These are phyloP conservation scores for Solanum lignicaule DNA, from an alignment of 257 asterid species.

Conservation along the genomic window DNA sequence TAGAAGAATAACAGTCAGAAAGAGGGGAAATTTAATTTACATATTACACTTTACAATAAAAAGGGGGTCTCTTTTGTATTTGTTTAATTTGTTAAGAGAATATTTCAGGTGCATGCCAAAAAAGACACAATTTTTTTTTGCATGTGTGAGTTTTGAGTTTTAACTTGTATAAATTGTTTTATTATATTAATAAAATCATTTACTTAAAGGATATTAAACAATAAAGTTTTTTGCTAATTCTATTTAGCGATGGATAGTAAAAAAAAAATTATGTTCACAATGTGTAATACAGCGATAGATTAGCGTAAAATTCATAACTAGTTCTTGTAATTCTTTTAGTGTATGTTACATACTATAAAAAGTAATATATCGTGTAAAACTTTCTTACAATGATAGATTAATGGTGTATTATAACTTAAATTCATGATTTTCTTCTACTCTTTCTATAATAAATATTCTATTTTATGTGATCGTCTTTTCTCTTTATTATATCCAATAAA, in stretches of 20 bases:
- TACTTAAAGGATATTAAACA: too few relatives aligned
- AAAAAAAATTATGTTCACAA: neutral
- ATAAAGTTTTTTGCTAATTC: too few relatives aligned
- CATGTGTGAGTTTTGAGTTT: neutral
- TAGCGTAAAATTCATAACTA: neutral
- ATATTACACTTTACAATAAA: neutral
- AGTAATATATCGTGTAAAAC: neutral
- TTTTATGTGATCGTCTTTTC: neutral
- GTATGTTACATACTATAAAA: neutral
- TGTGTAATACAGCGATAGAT: neutral
- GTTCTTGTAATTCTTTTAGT: neutral
- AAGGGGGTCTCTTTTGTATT: conserved; percentile 14
- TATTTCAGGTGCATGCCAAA: conserved; percentile 44
- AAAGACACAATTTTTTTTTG: neutral
- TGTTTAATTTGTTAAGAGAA: conserved; percentile 17
- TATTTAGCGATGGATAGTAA: rapidly evolving
- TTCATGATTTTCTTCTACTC: neutral
- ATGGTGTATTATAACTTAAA: neutral
- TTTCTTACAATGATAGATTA: neutral
- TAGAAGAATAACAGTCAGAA: conserved; percentile 5
- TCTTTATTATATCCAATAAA: neutral
- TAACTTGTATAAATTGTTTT: neutral
- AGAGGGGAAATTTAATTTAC: neutral
- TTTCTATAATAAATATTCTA: neutral
- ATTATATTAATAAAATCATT: too few relatives aligned